Evolutionary conservation across 768 basidiomycete species (phyloP), one percentile per base, ranked within the genome.

Genomic region (Mycena maculata): DNA sequence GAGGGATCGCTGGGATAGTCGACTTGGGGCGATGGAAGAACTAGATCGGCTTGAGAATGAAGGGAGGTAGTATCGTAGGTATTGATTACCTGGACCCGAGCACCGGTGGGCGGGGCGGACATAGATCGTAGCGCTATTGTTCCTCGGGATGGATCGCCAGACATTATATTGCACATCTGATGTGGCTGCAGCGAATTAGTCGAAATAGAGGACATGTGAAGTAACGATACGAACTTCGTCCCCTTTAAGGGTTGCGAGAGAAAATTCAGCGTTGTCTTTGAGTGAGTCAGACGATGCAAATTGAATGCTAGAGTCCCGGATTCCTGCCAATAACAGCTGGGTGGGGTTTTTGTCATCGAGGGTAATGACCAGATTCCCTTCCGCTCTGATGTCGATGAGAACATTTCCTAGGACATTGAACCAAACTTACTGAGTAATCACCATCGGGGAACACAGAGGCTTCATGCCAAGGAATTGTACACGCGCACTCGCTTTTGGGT

Each of bases 91-190:
- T 88, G 86, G 18, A 92, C 85, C 4, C 71, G 65, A 9, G 84
- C 78, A n/a, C 87, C 89, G 16, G 78, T 72, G 4, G 69, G 70
- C 2, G 90, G 90, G 3, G 89, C 85, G 16, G 77, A 79, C 23
- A 82, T 78, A 1, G 86, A 79, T 23, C 87, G 86, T 1, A 94
- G 78, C 1, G 92, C 87, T 16, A 93, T 82, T 4, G 84, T 83
- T 3, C 92, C 92, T 8, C 89, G 84, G 18, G 88, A 87, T 2
- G 91, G 92, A 72, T 91, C 91, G 4, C 92, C 92, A 0, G 92
- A 89, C 25, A 83, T 87, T 63, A 94, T 88, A 60, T 78, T 83
- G 71, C 86, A 86, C 41, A 90, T 80, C 49, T 84, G 83, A 23
- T 73, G 71, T 3, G 85, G 67, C 86, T 89, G 57, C 11, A 31